Evolutionary conservation across 2,329 filamentous ascomycete genomes (phyloP).

Genomic region (Epichloe amarillans): DNA sequence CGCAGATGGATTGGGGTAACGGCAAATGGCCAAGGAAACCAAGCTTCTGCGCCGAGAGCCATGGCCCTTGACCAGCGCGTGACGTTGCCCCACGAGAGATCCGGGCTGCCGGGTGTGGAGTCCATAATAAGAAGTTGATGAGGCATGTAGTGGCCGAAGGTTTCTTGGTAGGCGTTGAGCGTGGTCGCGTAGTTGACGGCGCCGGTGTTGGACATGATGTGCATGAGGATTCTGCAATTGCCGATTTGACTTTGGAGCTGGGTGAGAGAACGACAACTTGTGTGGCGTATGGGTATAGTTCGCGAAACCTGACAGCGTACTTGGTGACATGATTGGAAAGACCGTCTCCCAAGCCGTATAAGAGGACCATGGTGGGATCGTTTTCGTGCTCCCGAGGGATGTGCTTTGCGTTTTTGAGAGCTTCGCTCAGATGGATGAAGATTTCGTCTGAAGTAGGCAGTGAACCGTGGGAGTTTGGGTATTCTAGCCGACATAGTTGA

Average conservation of each 20-base stretch:
- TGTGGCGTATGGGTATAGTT: constrained; percentile 34
- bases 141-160: constrained; percentile 26
- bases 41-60: too few relatives aligned
- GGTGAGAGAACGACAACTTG: constrained; percentile 38
- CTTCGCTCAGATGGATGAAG: too few relatives aligned
- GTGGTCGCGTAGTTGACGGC: constrained; percentile 38
- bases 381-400: neutral
- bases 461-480: too few relatives aligned
- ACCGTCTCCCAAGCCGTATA: constrained; percentile 47
- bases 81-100: constrained; percentile 28
- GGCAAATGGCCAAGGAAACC: too few relatives aligned
- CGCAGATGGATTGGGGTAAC: too few relatives aligned
- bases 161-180: constrained; percentile 30
- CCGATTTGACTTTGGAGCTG: constrained; percentile 28
- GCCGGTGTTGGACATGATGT: constrained; percentile 46
- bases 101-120: constrained; percentile 37
- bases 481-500: too few relatives aligned
- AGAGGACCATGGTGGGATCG: constrained; percentile 33
- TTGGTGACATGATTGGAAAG: constrained; percentile 40
- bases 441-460: too few relatives aligned
- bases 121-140: constrained; percentile 36
- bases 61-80: constrained; percentile 38
- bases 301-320: constrained; percentile 38
- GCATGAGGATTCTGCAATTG: constrained; percentile 29
- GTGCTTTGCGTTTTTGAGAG: constrained; percentile 4